Evolutionary conservation across 805 yeast genomes (phyloP).

Genomic region (Lachancea nothofagi): DNA sequence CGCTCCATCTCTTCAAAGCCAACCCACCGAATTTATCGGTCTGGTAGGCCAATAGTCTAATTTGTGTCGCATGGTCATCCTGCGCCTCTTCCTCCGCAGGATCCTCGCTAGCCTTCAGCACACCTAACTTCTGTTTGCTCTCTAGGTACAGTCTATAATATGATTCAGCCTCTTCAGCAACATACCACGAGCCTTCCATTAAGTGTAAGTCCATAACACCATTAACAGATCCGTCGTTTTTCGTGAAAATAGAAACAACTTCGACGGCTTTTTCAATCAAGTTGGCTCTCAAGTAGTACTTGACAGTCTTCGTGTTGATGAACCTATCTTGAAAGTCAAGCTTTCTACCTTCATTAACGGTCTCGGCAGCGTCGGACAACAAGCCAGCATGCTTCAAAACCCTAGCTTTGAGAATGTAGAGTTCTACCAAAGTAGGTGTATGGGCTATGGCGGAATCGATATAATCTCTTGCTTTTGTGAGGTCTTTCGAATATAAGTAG

Average conservation of each 20-base stretch:
- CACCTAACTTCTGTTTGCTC: constrained; percentile 21
- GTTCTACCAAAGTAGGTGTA: constrained; percentile 82
- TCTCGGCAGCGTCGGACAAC: constrained; percentile 52
- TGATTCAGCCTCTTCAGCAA: constrained; percentile 79
- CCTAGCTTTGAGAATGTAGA: constrained; percentile 74
- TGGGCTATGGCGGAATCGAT: constrained; percentile 61
- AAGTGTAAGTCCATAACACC: constrained; percentile 82
- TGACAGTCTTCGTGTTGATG: constrained; percentile 81
- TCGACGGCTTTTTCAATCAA: constrained; percentile 68
- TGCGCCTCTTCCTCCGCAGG: constrained; percentile 17
- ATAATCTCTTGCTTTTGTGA: constrained; percentile 47
- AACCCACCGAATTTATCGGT: constrained; percentile 53
- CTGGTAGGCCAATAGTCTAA: constrained; percentile 39
- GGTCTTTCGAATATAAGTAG: constrained; percentile 50
- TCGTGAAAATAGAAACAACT: constrained; percentile 73
- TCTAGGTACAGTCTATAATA: constrained; percentile 54
- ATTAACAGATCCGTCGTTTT: constrained; percentile 72
- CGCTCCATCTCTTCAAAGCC: constrained; percentile 70
- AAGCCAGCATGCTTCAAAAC: constrained; percentile 69
- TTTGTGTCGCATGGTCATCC: constrained; percentile 24
- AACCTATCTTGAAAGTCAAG: constrained; percentile 87
- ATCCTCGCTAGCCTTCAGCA: constrained; percentile 8
- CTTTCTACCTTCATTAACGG: constrained; percentile 64
- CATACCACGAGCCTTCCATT: constrained; percentile 90
- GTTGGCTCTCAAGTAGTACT: constrained; percentile 75